phyloP scores from a whole-genome alignment of 352 stramenopile species.

The Pythium sukuiense region DNA sequence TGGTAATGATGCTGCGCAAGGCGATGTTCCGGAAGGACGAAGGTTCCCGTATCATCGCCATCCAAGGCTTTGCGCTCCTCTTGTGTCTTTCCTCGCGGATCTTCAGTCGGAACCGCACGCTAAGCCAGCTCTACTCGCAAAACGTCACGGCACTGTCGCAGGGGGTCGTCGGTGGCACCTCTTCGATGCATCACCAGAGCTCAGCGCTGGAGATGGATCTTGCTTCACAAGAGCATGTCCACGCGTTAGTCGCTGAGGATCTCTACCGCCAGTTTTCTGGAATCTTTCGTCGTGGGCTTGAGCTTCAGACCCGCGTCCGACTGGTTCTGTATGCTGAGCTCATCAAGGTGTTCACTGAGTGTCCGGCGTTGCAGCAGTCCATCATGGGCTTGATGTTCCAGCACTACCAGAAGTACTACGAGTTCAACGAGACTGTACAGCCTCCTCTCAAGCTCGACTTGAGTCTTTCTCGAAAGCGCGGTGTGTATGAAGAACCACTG shows the following conservation, averaged over 20 bases:
- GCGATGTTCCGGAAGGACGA: constrained; percentile 64
- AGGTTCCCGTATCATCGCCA: constrained; percentile 46
- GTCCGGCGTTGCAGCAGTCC: constrained; percentile 36
- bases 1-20: constrained; percentile 59
- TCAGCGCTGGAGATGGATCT: constrained; percentile 24
- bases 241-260: constrained; percentile 45
- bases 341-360: constrained; percentile 42
- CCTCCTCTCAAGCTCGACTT: constrained; percentile 53
- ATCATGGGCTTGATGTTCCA: constrained; percentile 53
- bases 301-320: constrained; percentile 48
- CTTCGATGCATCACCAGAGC: constrained; percentile 5
- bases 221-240: constrained; percentile 41
- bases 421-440: constrained; percentile 43
- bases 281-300: constrained; percentile 47
- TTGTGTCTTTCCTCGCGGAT: constrained; percentile 42
- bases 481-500: constrained; percentile 46
- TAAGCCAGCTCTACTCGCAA: constrained; percentile 57
- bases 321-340: constrained; percentile 50
- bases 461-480: constrained; percentile 30
- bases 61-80: constrained; percentile 45
- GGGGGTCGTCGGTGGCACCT: constrained; percentile 8
- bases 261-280: constrained; percentile 60
- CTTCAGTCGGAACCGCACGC: constrained; percentile 37
- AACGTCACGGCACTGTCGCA: constrained; percentile 43
- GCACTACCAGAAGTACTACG: constrained; percentile 47